These are phyloP conservation scores for Dothistroma pini DNA, from an alignment of 2,329 filamentous ascomycete genomes.

Conservation along the genomic window DNA sequence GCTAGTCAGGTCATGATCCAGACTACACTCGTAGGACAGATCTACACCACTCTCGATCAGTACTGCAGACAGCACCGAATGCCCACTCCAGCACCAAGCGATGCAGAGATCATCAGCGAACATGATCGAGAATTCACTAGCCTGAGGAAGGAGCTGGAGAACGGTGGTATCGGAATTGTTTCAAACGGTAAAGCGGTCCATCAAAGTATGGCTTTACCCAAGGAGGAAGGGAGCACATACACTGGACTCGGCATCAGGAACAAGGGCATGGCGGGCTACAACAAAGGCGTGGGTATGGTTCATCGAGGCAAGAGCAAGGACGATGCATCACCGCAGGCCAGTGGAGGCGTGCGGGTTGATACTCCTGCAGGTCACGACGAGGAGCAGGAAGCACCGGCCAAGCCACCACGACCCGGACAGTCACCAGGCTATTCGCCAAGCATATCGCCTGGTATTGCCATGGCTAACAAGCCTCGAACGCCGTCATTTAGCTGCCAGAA, in stretches of 20 bases:
- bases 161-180: slow-evolving; percentile 54
- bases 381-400: slow-evolving; percentile 32
- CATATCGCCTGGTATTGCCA: slow-evolving; percentile 19
- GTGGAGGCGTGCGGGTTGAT: slow-evolving; percentile 2
- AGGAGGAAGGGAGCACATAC: slow-evolving; percentile 43
- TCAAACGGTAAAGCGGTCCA: slow-evolving; percentile 64
- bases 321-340: neutral
- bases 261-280: slow-evolving; percentile 14
- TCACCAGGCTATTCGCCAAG: slow-evolving; percentile 14
- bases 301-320: slow-evolving; percentile 11
- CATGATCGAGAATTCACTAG: slow-evolving; percentile 64
- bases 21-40: slow-evolving; percentile 70
- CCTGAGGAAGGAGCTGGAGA: slow-evolving; percentile 63
- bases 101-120: slow-evolving; percentile 64
- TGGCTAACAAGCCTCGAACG: slow-evolving; percentile 26
- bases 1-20: slow-evolving; percentile 70
- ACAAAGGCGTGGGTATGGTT: slow-evolving; percentile 5
- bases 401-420: slow-evolving; percentile 33
- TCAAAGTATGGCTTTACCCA: slow-evolving; percentile 50
- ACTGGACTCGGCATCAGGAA: slow-evolving; percentile 49
- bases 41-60: slow-evolving; percentile 72
- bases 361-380: slow-evolving; percentile 13
- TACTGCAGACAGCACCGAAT: slow-evolving; percentile 68
- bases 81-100: slow-evolving; percentile 67
- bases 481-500: slow-evolving; percentile 14